These are phyloP conservation scores for Persicaria maculosa DNA, from an alignment of 148 eudicot genomes.

Conservation along the genomic window DNA sequence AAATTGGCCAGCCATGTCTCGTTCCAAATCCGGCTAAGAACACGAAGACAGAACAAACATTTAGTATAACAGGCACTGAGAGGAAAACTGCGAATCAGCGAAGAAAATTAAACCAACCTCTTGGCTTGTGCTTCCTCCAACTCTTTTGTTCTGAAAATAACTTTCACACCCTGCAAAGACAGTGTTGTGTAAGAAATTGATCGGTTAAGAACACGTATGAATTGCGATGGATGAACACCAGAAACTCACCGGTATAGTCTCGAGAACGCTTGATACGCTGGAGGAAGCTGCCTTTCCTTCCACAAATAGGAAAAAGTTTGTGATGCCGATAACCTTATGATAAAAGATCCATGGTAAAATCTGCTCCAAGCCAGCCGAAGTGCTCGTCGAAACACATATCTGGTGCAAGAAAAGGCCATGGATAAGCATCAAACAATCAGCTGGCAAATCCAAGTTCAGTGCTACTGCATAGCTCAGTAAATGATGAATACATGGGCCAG, in stretches of 20 bases:
- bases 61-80: neutral
- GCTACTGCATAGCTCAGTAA: too few species aligned
- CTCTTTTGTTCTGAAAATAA: conserved; percentile 56
- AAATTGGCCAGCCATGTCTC: conserved; percentile 60
- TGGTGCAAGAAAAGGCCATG: conserved; percentile 8
- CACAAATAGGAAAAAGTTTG: conserved; percentile 51
- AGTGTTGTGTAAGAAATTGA: too few species aligned
- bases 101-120: conserved; percentile 33
- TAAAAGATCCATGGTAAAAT: conserved; percentile 73
- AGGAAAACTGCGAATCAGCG: neutral
- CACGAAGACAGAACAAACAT: neutral
- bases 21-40: conserved; percentile 67
- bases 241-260: conserved; percentile 53
- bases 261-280: conserved; percentile 39
- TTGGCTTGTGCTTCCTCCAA: conserved; percentile 68
- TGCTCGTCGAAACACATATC: conserved; percentile 70
- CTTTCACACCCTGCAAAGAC: conserved; percentile 48
- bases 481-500: too few species aligned
- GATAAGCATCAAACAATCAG: neutral
- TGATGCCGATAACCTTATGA: conserved; percentile 60
- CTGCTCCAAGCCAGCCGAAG: conserved; percentile 79
- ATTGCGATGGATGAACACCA: neutral
- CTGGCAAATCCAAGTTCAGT: too few species aligned
- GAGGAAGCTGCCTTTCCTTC: conserved; percentile 65
- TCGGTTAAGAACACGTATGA: neutral